Evolutionary conservation across 805 yeast genomes (phyloP), one percentile per base, ranked within the genome.

Genomic region (Candida michaelii): DNA sequence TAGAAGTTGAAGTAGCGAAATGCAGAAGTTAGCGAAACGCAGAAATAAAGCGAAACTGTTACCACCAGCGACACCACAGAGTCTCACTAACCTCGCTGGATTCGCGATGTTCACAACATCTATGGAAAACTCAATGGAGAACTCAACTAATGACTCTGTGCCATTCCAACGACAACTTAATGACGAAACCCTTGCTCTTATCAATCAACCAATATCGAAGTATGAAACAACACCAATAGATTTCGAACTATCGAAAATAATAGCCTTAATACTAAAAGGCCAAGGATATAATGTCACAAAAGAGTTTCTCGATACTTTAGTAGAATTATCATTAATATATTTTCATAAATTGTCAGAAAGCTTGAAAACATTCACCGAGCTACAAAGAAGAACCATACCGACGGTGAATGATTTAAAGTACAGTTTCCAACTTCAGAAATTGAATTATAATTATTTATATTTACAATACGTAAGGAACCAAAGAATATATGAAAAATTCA

Each of bases 321-420:
- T 65, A 1, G 60, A 62, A 24, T 51, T 66, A 37, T 46, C 66
- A 5, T 42, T 57, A 11, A 47, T 44, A n/a, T 66, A 64, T 52
- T 55, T 70, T 46, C 52, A 57, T 37, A 63, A 65, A 12, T 42
- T 82, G 42, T 53, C 73, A 7, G 48, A 54, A 2, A 60, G 70
- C 21, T 51, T 84, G 18, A 78, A 76, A 36, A 72, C 72, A 46
- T 59, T 77, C 25, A 71, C 82, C 2, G 80, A 79, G 43, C 59
- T 76, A 1, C 90, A 84, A 57, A 66, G 91, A 50, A 71, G 89
- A 39, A 63, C 69, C 14, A 56, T 58, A n/a, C 80, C 84, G 1
- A 66, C 83, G 0, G 63, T 73, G 14, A 64, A 62, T 21, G 90
- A 85, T 57, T 42, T 81, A 9, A 58, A 62, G 16, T 51, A 79